Evolutionary conservation across 768 basidiomycete species (phyloP), one percentile per base, ranked within the genome.

Genomic region (Boletus reticulatus): DNA sequence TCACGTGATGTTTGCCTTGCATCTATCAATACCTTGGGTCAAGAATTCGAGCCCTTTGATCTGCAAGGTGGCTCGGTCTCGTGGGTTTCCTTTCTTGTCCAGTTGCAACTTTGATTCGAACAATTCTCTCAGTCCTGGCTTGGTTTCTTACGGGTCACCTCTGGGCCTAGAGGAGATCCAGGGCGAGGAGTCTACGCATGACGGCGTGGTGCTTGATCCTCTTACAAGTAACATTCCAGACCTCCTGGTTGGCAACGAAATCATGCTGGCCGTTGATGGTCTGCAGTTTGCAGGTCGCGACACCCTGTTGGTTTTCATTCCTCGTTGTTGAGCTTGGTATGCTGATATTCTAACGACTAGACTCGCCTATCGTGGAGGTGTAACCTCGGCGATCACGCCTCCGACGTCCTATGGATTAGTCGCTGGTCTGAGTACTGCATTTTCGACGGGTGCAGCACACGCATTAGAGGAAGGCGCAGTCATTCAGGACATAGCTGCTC

Each of bases 191-290:
- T 76, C 78, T 22, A 87, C 87, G 7, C 77, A 77, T 16, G 86
- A 87, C 52, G 85, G 85, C 2, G 72, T 74, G 43, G 79, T 80
- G 78, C 14, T 74, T 29, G 83, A 81, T 60, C 75, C 78, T 44
- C 52, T 73, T 59, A 43, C 68, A 55, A 60, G 54, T 39, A 34
- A 50, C 11, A 65, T 75, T 13, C 80, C 80, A 10, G 54, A 53
- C 3, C 58, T 80, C 36, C 53, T 75, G 14, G 70, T 62, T 4
- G 75, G 70, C 0, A 68, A 68, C 6, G 69, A 71, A n/a, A 67
- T 81, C n/a, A 72, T 81, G 22, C 77, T 77, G 34, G 92, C 88
- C 10, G 80, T 80, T 5, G 92, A 94, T 65, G 92, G 92, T 0
- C 76, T 90, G 32, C 79, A 81, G 55, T 92, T 88, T 62, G 77